These are phyloP conservation scores for Lentinula lateritia DNA, from an alignment of 768 basidiomycete species.

Conservation along the genomic window DNA sequence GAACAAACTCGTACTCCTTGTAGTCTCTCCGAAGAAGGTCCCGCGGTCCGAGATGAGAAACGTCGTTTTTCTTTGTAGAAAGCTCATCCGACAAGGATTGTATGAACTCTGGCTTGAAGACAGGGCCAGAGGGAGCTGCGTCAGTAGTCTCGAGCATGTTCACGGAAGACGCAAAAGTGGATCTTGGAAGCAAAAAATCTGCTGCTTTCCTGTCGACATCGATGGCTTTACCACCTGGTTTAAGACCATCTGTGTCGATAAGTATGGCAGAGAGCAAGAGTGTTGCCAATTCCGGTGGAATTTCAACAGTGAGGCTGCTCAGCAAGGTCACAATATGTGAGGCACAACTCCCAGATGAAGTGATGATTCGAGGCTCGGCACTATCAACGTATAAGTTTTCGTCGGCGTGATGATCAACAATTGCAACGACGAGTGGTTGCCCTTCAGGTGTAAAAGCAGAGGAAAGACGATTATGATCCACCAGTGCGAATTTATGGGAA, in stretches of 20 bases:
- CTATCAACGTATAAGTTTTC: slow-evolving; percentile 60
- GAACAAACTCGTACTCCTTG: slow-evolving; percentile 70
- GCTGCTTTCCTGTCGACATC: slow-evolving; percentile 60
- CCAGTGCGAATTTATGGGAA: slow-evolving; percentile 65
- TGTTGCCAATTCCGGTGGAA: slow-evolving; percentile 63
- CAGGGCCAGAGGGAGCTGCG: slow-evolving; percentile 16
- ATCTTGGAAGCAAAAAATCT: slow-evolving; percentile 54
- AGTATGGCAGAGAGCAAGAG: slow-evolving; percentile 78
- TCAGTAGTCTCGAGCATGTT: slow-evolving; percentile 9
- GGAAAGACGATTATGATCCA: slow-evolving; percentile 83
- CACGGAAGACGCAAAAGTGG: slow-evolving; percentile 34
- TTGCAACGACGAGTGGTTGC: slow-evolving; percentile 52
- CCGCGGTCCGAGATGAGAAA: slow-evolving; percentile 60
- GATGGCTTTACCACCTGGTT: slow-evolving; percentile 72
- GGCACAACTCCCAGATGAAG: slow-evolving; percentile 74
- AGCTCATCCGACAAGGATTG: slow-evolving; percentile 45
- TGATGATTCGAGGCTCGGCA: slow-evolving; percentile 63
- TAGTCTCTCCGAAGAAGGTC: slow-evolving; percentile 94
- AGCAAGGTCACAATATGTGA: slow-evolving; percentile 43
- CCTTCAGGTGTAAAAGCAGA: slow-evolving; percentile 34
- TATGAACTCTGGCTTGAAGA: slow-evolving; percentile 37
- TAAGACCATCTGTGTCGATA: slow-evolving; percentile 83
- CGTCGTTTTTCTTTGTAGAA: slow-evolving; percentile 53
- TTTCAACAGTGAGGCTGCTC: slow-evolving; percentile 19
- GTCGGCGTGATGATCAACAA: slow-evolving; percentile 92